Evolutionary conservation across 2,329 filamentous ascomycete species (phyloP).

Genomic region (Talaromyces sp.): DNA sequence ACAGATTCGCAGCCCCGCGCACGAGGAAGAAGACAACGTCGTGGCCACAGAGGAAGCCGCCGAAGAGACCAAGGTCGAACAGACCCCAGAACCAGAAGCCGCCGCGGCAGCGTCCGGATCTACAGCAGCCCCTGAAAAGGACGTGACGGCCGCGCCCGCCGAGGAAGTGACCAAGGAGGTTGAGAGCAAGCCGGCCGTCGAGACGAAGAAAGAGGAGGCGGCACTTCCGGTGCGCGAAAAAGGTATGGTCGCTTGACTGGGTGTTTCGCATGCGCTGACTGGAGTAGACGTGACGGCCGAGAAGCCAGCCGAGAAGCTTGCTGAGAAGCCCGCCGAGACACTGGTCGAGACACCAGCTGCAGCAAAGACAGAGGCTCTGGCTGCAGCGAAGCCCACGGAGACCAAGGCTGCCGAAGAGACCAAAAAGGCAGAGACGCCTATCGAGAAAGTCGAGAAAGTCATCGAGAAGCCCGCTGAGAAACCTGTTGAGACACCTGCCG

Average conservation of each 20-base stretch:
- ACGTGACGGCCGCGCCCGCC: not conserved
- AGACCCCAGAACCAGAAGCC: not conserved
- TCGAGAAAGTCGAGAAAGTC: not conserved
- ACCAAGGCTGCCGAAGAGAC: not conserved
- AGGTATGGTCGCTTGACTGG: not conserved
- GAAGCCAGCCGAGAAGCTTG: not conserved
- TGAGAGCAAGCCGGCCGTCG: not conserved
- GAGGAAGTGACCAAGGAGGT: not conserved
- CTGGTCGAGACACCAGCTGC: not conserved
- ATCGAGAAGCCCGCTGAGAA: not conserved
- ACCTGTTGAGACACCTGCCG: not conserved
- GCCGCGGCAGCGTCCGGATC: constrained; percentile 4
- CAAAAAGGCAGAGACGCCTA: not conserved
- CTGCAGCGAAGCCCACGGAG: constrained; percentile 1
- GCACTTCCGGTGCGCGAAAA: constrained; percentile 3
- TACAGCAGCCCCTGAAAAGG: not conserved
- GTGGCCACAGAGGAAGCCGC: constrained; percentile 3
- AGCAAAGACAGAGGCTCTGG: constrained; percentile 2
- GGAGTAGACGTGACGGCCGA: not conserved
- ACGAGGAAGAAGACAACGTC: constrained; percentile 7
- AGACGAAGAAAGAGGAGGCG: not conserved
- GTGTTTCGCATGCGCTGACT: not conserved
- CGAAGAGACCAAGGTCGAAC: not conserved
- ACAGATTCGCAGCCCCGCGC: not conserved
- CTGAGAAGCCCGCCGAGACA: not conserved